A percentile compares a stretch with the other conserved stretches of the same genome.
These are phyloP conservation scores for Tillandsia fasciculata DNA, from an alignment of 176 grass and related monocot species.

Conservation along the genomic window DNA sequence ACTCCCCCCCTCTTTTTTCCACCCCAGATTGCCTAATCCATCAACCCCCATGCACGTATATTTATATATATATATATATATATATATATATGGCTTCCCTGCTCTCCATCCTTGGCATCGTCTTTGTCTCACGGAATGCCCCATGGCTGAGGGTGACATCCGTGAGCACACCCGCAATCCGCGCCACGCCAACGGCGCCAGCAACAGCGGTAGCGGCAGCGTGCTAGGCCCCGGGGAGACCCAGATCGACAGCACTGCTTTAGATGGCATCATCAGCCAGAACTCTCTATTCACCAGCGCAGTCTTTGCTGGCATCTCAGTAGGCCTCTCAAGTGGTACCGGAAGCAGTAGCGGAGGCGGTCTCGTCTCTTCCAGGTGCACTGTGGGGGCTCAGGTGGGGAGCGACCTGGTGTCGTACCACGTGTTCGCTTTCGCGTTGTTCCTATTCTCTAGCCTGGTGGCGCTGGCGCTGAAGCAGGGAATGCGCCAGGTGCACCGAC, in stretches of 20 bases:
- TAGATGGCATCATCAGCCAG: slow-evolving; percentile 19
- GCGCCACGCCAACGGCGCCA: not conserved
- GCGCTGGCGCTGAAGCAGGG: slow-evolving; percentile 42
- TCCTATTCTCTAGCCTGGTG: slow-evolving; percentile 43
- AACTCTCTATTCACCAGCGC: slow-evolving; percentile 26
- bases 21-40: not conserved
- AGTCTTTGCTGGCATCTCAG: slow-evolving; percentile 19
- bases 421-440: slow-evolving; percentile 25
- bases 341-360: not conserved
- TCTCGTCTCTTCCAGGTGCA: not conserved
- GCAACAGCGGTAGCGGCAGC: not conserved
- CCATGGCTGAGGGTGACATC: not conserved
- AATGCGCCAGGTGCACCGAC: slow-evolving; percentile 22
- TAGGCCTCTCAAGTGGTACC: not conserved
- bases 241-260: slow-evolving; percentile 9
- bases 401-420: slow-evolving; percentile 24
- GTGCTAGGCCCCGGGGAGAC: not conserved
- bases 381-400: slow-evolving; percentile 4
- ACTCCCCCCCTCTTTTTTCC: not conserved
- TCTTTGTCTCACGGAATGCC: not conserved
- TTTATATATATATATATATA: not conserved
- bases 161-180: not conserved
- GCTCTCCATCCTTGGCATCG: not conserved
- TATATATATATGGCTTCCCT: not conserved
- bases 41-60: not conserved